These are phyloP conservation scores for Cordia subcordata DNA, from an alignment of 257 asterid species.

Conservation along the genomic window DNA sequence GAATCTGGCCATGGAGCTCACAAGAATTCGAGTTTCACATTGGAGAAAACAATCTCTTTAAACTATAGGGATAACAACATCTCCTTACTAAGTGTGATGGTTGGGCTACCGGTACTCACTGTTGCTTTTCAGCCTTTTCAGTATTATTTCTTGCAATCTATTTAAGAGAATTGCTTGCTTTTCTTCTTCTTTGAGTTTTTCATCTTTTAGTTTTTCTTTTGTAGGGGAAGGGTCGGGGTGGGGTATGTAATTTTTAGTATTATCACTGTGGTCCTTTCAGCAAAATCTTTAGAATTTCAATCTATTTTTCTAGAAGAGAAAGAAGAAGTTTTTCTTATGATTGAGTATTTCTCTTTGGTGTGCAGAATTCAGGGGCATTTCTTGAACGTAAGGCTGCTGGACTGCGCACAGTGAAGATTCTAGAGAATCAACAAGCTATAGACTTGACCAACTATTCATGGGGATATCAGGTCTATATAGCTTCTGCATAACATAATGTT, in stretches of 20 bases:
- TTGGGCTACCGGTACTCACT: slow-evolving; percentile 66
- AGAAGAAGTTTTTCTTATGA: not conserved
- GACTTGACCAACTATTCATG: slow-evolving; percentile 40
- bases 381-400: slow-evolving; percentile 66
- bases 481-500: too few relatives aligned
- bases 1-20: slow-evolving; percentile 61
- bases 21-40: slow-evolving; percentile 32
- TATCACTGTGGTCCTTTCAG: too few relatives aligned
- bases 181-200: not conserved
- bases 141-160: too few relatives aligned
- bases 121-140: not conserved
- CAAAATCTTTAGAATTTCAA: not conserved
- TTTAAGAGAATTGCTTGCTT: too few relatives aligned
- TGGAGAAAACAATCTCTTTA: slow-evolving; percentile 29
- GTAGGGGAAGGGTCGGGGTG: too few relatives aligned
- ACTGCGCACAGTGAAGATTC: slow-evolving; percentile 34
- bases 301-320: not conserved
- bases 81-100: slow-evolving; percentile 68
- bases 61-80: slow-evolving; percentile 50
- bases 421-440: slow-evolving; percentile 17
- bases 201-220: too few relatives aligned
- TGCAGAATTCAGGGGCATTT: slow-evolving; percentile 77
- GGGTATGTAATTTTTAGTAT: too few relatives aligned
- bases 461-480: slow-evolving; percentile 57
- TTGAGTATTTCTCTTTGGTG: not conserved